A percentile compares a stretch with the other conserved stretches of the same genome.
These are phyloP conservation scores for Alternaria sp. DNA, from an alignment of 2,329 filamentous ascomycete species.

Conservation along the genomic window DNA sequence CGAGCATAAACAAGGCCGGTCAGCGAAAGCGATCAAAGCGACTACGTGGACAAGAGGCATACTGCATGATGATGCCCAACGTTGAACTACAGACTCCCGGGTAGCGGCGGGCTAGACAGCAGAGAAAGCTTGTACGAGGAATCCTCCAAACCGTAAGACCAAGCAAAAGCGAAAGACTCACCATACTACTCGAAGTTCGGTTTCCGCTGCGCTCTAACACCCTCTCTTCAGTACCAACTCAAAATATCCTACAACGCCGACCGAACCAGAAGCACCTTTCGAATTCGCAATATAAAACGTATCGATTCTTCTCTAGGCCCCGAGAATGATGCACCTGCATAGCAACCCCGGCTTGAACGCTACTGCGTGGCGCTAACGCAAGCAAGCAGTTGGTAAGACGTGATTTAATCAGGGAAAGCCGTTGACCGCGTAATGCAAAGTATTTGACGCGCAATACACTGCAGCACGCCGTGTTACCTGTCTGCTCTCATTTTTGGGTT, in stretches of 20 bases:
- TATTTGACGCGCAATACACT: conserved; percentile 20
- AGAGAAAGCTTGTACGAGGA: neutral
- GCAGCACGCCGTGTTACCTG: conserved; percentile 5
- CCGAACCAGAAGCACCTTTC: neutral
- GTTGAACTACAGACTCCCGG: neutral
- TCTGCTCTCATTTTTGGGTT: conserved; percentile 1
- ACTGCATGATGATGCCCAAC: conserved; percentile 4
- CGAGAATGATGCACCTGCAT: neutral
- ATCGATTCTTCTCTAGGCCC: neutral
- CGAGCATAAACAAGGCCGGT: neutral
- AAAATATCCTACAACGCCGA: neutral
- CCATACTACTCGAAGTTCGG: neutral
- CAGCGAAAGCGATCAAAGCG: neutral
- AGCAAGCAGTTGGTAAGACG: neutral
- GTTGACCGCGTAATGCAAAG: conserved; percentile 9
- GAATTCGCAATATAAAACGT: neutral
- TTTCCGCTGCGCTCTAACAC: neutral
- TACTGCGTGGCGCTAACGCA: neutral
- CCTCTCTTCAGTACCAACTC: neutral
- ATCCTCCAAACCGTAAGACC: neutral
- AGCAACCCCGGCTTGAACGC: conserved; percentile 2
- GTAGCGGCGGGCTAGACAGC: neutral
- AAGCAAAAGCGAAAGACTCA: conserved; percentile 1
- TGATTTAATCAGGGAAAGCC: neutral
- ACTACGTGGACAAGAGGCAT: neutral